Percentiles rank a stretch among this genome's conserved stretches.
phyloP scores from a whole-genome alignment of 2,329 filamentous ascomycete genomes.

The Alternaria atra region DNA sequence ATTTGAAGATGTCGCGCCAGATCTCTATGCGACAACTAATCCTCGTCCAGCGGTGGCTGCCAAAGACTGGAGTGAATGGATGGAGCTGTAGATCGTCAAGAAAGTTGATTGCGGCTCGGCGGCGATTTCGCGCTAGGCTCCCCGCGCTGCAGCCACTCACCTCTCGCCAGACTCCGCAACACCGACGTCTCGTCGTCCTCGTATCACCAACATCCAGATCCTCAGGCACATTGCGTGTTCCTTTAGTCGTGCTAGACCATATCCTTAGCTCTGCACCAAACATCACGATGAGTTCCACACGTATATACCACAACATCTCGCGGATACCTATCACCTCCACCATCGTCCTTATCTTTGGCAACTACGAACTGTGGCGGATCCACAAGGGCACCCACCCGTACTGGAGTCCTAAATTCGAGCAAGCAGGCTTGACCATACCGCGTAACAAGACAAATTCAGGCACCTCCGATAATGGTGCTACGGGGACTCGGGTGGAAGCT shows the following conservation, averaged over 20 bases:
- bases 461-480: constrained; percentile 8
- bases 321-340: constrained; percentile 25
- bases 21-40: not conserved
- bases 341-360: constrained; percentile 28
- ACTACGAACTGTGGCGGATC: constrained; percentile 40
- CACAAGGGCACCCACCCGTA: constrained; percentile 41
- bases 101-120: constrained; percentile 25
- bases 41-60: not conserved
- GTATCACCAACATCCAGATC: constrained; percentile 6
- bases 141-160: constrained; percentile 32
- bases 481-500: constrained; percentile 2
- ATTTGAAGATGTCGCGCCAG: not conserved
- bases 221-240: constrained; percentile 3
- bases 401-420: constrained; percentile 33
- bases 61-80: not conserved
- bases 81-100: constrained; percentile 9
- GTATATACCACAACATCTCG: constrained; percentile 22
- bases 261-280: not conserved
- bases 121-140: constrained; percentile 23
- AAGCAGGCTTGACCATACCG: constrained; percentile 23
- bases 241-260: constrained; percentile 3
- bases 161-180: constrained; percentile 28
- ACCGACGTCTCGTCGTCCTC: constrained; percentile 10
- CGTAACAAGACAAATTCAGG: constrained; percentile 17
- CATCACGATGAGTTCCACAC: constrained; percentile 23